Conservation (phyloP, 1,284 basidiomycete species). For the Cryptococcus neoformans region DNA sequence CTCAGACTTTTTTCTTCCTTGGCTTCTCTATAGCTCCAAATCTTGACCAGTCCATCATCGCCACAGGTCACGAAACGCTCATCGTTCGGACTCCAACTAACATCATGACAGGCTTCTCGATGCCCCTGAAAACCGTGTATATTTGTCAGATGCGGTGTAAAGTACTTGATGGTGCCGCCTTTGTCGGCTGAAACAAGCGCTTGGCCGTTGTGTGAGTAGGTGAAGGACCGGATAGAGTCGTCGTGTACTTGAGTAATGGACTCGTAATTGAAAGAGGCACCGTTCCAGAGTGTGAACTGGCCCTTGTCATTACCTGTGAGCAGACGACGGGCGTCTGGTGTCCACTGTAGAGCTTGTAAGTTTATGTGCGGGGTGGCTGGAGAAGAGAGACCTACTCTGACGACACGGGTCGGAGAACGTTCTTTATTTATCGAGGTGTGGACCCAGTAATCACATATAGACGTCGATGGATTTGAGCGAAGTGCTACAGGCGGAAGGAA, state of each 20-base stretch:
- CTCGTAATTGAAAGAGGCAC: constrained; percentile 98
- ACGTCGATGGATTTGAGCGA: constrained; percentile 80
- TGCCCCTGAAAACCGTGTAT: constrained; percentile 89
- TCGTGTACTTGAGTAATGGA: constrained; percentile 95
- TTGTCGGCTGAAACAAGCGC: constrained; percentile 93
- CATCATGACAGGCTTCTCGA: constrained; percentile 81
- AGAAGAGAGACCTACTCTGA: constrained; percentile 59
- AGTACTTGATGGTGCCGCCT: constrained; percentile 94
- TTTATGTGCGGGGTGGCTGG: too few relatives aligned
- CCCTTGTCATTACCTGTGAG: constrained; percentile 95
- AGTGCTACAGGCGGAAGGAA: constrained; percentile 90
- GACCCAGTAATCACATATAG: constrained; percentile 90
- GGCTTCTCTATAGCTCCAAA: constrained; percentile 94
- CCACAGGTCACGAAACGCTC: constrained; percentile 87
- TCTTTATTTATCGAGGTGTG: constrained; percentile 99
- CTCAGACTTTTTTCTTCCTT: constrained; percentile 81
- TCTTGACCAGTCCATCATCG: constrained; percentile 88
- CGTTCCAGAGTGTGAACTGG: constrained; percentile 99
- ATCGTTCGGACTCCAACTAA: constrained; percentile 91
- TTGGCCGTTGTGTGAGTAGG: constrained; percentile 85
- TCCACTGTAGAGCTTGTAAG: constrained; percentile 64
- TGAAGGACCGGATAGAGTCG: constrained; percentile 82
- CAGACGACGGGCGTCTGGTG: constrained; percentile 87
- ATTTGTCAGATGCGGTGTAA: constrained; percentile 99
- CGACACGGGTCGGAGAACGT: constrained; percentile 92